Percentiles rank a stretch among this genome's conserved stretches.
Conservation (phyloP, 192 early-diverging fungal genomes). For the Phlyctochytrium planicorne region DNA sequence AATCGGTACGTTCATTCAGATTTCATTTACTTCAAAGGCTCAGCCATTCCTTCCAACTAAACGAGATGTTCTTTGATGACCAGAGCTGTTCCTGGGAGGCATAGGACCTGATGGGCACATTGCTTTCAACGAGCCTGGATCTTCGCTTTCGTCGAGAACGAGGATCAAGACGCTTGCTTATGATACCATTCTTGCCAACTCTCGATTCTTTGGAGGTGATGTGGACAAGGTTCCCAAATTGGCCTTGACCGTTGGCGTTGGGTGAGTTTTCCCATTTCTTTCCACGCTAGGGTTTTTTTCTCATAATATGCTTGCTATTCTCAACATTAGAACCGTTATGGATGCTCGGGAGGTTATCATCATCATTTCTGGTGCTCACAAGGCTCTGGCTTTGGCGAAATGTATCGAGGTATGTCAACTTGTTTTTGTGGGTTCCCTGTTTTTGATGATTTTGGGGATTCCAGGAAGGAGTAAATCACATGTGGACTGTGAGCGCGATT, state of each 20-base stretch:
- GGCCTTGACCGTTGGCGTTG: constrained; percentile 84
- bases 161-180: constrained; percentile 86
- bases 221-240: constrained; percentile 82
- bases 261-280: constrained; percentile 50
- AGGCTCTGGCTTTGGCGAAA: constrained; percentile 79
- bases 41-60: no score
- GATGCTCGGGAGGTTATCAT: constrained; percentile 81
- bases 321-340: no score
- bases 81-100: constrained; percentile 86
- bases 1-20: no score
- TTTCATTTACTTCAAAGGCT: no score
- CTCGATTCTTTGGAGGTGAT: constrained; percentile 83
- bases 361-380: constrained; percentile 84
- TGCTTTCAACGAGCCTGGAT: constrained; percentile 90
- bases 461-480: constrained; percentile 79
- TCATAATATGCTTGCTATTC: no score
- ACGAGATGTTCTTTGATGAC: no score
- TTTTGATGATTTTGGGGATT: no score
- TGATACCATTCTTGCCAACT: constrained; percentile 84
- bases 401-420: constrained; percentile 64
- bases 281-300: no score
- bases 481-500: constrained; percentile 87
- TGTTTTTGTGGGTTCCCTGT: constrained; percentile 14
- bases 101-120: constrained; percentile 92
- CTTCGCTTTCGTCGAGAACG: constrained; percentile 76